Evolutionary conservation across 2,329 filamentous ascomycete genomes (phyloP), one percentile per base, ranked within the genome.

Genomic region (Talaromyces sp.): DNA sequence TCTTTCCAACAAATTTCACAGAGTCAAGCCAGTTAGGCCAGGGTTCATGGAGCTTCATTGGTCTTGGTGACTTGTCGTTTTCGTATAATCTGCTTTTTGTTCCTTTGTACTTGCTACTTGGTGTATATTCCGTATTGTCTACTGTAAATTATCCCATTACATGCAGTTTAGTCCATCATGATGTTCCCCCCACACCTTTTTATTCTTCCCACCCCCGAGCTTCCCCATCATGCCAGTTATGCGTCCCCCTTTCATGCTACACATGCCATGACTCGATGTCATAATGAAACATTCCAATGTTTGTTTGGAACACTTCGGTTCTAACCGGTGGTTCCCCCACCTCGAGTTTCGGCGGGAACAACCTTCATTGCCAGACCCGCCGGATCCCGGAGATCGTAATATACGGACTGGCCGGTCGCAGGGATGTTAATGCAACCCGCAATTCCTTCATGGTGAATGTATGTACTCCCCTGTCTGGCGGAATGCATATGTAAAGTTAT

Each of bases 261-360:
- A 35, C 33, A 16, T 35, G n/a, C 13, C 3, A 35, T 35, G 33
- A 13, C 32, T 13, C 6, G 11, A 35, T 6, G n/a, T 16, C 32
- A 14, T 16, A 35, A 5, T 35, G 11, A 35, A 14, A 35, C 32
- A 14, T 16, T 35, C 11, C 32, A 35, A 35, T 14, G 11, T 35
- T 14, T 16, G 11, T 14, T 35, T 13, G 32, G 32, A 35, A 35
- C 17, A 35, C 17, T 19, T 39, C 36, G 36, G 36, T 16, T 39
- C 36, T 36, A 53, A 48, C 55, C 54, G 54, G 27, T 60, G 54
- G 51, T 58, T 58, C 56, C 41, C 45, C 51, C 47, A 46, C 47
- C 56, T 48, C 41, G 45, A 39, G 40, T 37, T 44, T 51, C 45
- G 40, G 40, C 57, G 57, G 54, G 54, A 55, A 37, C 43, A 59